These are phyloP conservation scores for Digitaria exilis DNA, from an alignment of 202 grass and related monocot species.

Conservation along the genomic window DNA sequence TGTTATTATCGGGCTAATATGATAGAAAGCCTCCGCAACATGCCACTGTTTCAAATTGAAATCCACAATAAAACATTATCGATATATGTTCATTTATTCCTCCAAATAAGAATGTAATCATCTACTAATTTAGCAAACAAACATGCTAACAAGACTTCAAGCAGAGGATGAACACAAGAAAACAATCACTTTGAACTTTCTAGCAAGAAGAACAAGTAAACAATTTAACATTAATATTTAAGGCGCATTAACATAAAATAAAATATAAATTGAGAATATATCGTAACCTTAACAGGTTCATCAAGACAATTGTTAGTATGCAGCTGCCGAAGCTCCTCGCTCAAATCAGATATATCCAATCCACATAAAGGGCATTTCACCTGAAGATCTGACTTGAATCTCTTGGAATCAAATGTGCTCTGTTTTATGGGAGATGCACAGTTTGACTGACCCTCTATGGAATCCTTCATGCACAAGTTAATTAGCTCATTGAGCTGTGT, in stretches of 20 bases:
- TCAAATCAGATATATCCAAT: conserved; percentile 71
- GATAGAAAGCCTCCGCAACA: neutral
- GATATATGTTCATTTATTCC: neutral
- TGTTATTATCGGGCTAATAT: conserved; percentile 12
- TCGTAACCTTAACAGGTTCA: conserved; percentile 55
- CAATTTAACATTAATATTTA: conserved; percentile 20
- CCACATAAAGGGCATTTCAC: conserved; percentile 85
- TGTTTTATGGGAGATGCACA: neutral
- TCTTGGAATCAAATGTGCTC: conserved; percentile 23
- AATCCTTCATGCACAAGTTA: conserved; percentile 64
- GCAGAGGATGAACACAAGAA: conserved; percentile 6
- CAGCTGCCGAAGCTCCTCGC: conserved; percentile 48
- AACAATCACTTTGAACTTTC: conserved; percentile 21
- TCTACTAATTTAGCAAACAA: neutral
- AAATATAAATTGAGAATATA: neutral
- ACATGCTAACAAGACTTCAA: conserved; percentile 6
- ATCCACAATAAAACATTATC: neutral
- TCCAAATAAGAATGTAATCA: neutral
- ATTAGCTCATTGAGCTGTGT: conserved; percentile 92
- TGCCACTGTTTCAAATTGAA: neutral
- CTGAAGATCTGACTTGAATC: conserved; percentile 25
- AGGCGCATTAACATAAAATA: neutral
- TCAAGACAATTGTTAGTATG: conserved; percentile 91
- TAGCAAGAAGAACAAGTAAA: conserved; percentile 2
- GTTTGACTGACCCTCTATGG: conserved; percentile 36